phyloP scores from a whole-genome alignment of 2,329 filamentous ascomycete species.

The Alternaria gaisen region DNA sequence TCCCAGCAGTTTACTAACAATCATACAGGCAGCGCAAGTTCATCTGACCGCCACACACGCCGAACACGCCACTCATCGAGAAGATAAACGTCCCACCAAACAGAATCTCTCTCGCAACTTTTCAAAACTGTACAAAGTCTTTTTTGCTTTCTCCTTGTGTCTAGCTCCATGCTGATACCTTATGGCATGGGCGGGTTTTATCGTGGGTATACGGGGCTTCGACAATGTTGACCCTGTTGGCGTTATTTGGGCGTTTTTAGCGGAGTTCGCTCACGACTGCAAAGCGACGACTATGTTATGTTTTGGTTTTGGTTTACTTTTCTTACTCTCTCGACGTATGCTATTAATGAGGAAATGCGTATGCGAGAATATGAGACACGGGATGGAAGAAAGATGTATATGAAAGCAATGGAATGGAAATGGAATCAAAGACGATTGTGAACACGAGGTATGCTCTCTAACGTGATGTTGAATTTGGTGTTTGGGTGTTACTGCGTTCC shows the following conservation, averaged over 20 bases:
- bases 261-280: constrained; percentile 4
- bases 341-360: constrained; percentile 6
- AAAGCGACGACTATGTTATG: not conserved
- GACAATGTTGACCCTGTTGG: not conserved
- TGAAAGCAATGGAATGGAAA: not conserved
- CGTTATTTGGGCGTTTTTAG: constrained; percentile 1
- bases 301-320: not conserved
- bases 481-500: no score
- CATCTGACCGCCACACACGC: constrained; percentile 53
- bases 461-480: no score
- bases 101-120: not conserved
- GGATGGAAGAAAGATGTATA: not conserved
- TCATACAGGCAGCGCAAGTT: constrained; percentile 55
- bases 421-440: not conserved
- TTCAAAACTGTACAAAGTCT: constrained; percentile 15
- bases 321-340: constrained; percentile 1
- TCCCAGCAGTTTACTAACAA: constrained; percentile 27
- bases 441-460: no score
- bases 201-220: not conserved
- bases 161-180: not conserved
- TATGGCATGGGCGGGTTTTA: not conserved
- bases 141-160: constrained; percentile 1
- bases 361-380: constrained; percentile 3
- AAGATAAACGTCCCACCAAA: constrained; percentile 18
- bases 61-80: constrained; percentile 50